Base-by-base conservation (phyloP, 495 filamentous ascomycete genomes). In the Penicillium goetzii region DNA sequence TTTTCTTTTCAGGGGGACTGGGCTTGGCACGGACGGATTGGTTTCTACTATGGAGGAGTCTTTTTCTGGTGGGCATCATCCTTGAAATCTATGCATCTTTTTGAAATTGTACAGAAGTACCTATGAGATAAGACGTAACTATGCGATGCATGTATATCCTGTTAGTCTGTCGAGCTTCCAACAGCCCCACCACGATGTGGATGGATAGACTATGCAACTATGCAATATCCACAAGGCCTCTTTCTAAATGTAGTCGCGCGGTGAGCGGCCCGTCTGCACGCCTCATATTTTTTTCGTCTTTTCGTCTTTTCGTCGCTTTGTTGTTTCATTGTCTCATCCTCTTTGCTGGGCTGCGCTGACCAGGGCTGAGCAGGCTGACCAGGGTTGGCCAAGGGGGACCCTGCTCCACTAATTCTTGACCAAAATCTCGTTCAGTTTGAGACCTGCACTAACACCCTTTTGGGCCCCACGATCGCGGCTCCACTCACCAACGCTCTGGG, bases 211-310 rank as follows among this genome's bases (percentile, higher is more conserved):
- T 36, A 36, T 43, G n/a, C 41, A 43, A 43, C 17, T n/a, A 43
- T 40, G 38, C 15, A 40, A n/a, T n/a, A n/a, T 50, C 9, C 17
- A 7, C 45, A 28, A 50, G 19, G 4, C 7, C 45, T 11, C 21
- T 14, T 17, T 25, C 4, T 50, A 6, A 23, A 2, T 14, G 38
- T 53, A 30, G 15, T 23, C 11, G 19, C 41, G 43, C 72, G 72
- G 69, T 59, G 60, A 50, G 49, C 74, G 74, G 76, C 58, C 76
- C 74, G 74, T 63, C 38, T 53, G 73, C 61, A 70, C 75, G 68
- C 60, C 47, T 14, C 47, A n/a, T 23, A 40, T 40, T 40, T 34
- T 11, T 34, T 17, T 15, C 15, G 9, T 21, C 15, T 47, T 23
- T 19, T 17, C 10, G 1, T 12, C 10, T 47, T 11, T 47, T 23